phyloP scores from a whole-genome alignment of 2,329 filamentous ascomycete species.

The Rugonectria rugulosa region DNA sequence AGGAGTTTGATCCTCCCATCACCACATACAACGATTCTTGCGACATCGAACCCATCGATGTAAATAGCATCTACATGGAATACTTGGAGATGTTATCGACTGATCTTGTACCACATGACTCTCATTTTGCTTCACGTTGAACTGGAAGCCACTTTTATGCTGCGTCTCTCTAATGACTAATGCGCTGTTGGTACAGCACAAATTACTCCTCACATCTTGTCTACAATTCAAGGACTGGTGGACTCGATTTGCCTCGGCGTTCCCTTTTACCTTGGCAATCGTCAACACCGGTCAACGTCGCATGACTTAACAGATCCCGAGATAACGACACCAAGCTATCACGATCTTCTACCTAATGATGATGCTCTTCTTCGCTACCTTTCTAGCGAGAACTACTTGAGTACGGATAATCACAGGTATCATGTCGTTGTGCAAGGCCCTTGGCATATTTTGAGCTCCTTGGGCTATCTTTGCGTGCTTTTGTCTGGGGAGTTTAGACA shows the following conservation, averaged over 20 bases:
- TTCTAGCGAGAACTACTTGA: constrained; percentile 5
- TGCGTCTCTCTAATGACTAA: background rate
- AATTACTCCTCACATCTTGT: background rate
- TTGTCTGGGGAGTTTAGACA: background rate
- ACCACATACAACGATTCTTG: constrained; percentile 1
- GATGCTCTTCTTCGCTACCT: constrained; percentile 2
- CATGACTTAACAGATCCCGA: background rate
- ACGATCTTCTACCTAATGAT: background rate
- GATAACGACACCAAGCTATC: constrained; percentile 17
- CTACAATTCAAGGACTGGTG: constrained; percentile 5
- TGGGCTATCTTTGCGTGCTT: background rate
- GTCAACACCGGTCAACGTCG: background rate
- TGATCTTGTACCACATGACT: constrained; percentile 13
- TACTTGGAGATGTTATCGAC: constrained; percentile 20
- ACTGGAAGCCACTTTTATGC: background rate
- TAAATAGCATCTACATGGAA: constrained; percentile 18
- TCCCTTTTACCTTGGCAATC: constrained; percentile 21
- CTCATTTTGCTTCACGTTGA: constrained; percentile 5
- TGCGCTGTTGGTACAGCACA: background rate
- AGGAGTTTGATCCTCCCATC: constrained; percentile 1
- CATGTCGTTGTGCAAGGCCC: constrained; percentile 10
- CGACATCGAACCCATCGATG: constrained; percentile 16
- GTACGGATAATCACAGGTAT: background rate
- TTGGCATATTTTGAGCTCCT: constrained; percentile 9
- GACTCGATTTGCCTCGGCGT: constrained; percentile 17